These are phyloP conservation scores for Penicillium verhagenii DNA, from an alignment of 495 filamentous ascomycete species.

Conservation along the genomic window DNA sequence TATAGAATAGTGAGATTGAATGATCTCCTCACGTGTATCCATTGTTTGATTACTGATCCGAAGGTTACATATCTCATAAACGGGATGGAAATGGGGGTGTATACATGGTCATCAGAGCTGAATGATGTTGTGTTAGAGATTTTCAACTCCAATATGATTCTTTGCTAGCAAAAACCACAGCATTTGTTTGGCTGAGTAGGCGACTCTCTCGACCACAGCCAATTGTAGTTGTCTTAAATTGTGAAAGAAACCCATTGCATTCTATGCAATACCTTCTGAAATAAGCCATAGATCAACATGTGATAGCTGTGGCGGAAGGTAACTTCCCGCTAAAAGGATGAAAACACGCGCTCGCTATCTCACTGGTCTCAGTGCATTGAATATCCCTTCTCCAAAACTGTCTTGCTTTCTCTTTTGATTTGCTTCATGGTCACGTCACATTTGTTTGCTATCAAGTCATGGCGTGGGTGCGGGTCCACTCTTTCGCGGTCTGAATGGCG, in stretches of 20 bases:
- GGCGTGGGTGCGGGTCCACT: constrained; percentile 84
- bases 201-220: too few relatives aligned
- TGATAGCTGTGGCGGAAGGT: constrained; percentile 3
- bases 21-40: too few relatives aligned
- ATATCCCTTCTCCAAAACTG: neutral
- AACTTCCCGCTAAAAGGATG: constrained; percentile 10
- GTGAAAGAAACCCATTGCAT: constrained; percentile 6
- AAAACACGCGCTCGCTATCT: constrained; percentile 10
- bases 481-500: constrained; percentile 83
- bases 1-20: too few relatives aligned
- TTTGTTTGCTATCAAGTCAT: constrained; percentile 43
- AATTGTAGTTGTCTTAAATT: neutral
- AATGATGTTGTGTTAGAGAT: too few relatives aligned
- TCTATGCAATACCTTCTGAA: constrained; percentile 22
- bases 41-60: too few relatives aligned
- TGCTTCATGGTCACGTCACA: constrained; percentile 43
- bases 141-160: too few relatives aligned
- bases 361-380: neutral
- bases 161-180: neutral
- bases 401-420: constrained; percentile 5
- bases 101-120: too few relatives aligned
- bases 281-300: constrained; percentile 5
- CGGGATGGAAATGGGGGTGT: too few relatives aligned
- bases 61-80: too few relatives aligned
- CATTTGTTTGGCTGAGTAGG: too few relatives aligned